Evolutionary conservation across 768 basidiomycete species (phyloP).

Genomic region (Podaxis carcinomalis): DNA sequence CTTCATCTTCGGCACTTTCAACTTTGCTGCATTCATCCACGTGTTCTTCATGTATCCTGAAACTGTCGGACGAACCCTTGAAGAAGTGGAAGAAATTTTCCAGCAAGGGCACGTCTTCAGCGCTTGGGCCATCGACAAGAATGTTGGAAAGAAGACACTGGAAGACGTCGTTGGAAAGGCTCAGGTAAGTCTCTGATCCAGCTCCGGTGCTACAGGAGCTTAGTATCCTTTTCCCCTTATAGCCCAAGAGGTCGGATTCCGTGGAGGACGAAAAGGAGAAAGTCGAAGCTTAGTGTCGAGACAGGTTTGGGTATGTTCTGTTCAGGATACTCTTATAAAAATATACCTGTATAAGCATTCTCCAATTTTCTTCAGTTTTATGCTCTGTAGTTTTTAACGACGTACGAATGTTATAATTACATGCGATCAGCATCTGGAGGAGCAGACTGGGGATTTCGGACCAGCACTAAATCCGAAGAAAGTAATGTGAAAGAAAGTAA

Average conservation of each 20-base stretch:
- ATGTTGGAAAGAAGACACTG: conserved; percentile 61
- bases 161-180: conserved; percentile 36
- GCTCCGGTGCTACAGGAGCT: not conserved
- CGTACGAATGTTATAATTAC: not conserved
- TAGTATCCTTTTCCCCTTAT: not conserved
- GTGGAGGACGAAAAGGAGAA: conserved; percentile 5
- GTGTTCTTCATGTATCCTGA: conserved; percentile 81
- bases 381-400: not conserved
- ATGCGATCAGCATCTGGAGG: too few relatives aligned
- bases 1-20: conserved; percentile 76
- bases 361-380: not conserved
- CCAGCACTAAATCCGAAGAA: too few relatives aligned
- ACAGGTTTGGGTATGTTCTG: not conserved
- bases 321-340: too few relatives aligned
- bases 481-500: not conserved
- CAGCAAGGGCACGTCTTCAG: conserved; percentile 61
- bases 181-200: not conserved
- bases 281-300: not conserved
- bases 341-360: not conserved
- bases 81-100: conserved; percentile 80
- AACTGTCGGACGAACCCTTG: conserved; percentile 66
- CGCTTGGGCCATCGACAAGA: conserved; percentile 63
- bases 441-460: not conserved
- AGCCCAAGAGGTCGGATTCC: conserved; percentile 9
- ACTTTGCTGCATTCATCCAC: conserved; percentile 67